Conservation (phyloP, 176 grass and related monocot genomes). For the Cenchrus purpureus region DNA sequence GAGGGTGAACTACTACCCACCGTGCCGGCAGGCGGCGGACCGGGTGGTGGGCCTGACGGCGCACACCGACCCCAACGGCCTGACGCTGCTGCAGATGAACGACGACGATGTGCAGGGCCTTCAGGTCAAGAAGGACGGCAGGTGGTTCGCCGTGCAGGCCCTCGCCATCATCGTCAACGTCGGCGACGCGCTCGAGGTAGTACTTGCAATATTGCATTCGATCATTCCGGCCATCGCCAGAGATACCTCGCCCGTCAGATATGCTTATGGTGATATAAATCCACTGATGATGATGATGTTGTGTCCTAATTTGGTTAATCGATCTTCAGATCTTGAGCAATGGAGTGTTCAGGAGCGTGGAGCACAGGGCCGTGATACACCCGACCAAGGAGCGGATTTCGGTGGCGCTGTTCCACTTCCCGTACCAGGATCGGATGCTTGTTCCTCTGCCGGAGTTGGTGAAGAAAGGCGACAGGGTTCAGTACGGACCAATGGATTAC, state of each 20-base stretch:
- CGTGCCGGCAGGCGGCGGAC: slow-evolving; percentile 35
- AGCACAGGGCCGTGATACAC: slow-evolving; percentile 48
- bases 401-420: slow-evolving; percentile 38
- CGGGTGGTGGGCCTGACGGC: slow-evolving; percentile 58
- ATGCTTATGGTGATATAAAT: too few relatives aligned
- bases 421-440: background rate
- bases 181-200: slow-evolving; percentile 54
- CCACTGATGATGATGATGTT: too few relatives aligned
- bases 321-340: slow-evolving; percentile 43
- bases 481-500: background rate
- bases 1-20: slow-evolving; percentile 62
- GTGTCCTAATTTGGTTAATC: too few relatives aligned
- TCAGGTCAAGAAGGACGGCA: slow-evolving; percentile 25
- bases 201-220: too few relatives aligned
- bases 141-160: slow-evolving; percentile 48
- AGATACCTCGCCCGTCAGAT: too few relatives aligned
- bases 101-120: slow-evolving; percentile 10
- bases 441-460: slow-evolving; percentile 32
- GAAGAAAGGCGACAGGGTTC: background rate
- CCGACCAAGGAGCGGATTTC: slow-evolving; percentile 33
- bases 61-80: slow-evolving; percentile 38
- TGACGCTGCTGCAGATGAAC: slow-evolving; percentile 43
- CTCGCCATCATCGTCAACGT: slow-evolving; percentile 53
- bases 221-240: too few relatives aligned
- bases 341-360: slow-evolving; percentile 39